Percentiles rank a stretch among this genome's conserved stretches.
Evolutionary conservation across 768 basidiomycete species (phyloP).

Genomic region (Hypsizygus marmoreus): DNA sequence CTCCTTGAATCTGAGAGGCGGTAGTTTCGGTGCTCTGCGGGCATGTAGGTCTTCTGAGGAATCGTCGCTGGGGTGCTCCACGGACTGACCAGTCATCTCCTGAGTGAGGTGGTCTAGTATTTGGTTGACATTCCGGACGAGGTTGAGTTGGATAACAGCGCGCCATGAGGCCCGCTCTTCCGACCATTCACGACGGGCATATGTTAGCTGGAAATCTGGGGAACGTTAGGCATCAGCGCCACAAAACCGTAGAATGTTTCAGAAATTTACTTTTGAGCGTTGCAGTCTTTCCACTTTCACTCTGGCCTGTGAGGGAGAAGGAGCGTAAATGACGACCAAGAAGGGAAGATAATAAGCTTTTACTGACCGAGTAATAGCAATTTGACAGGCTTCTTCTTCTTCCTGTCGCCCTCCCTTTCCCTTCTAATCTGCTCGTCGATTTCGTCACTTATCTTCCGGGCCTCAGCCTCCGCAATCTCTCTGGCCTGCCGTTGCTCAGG

Average conservation of each 20-base stretch:
- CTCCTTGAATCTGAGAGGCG: slow-evolving; percentile 56
- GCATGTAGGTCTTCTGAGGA: slow-evolving; percentile 41
- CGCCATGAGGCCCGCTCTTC: slow-evolving; percentile 74
- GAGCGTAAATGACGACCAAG: slow-evolving; percentile 4
- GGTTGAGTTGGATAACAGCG: slow-evolving; percentile 75
- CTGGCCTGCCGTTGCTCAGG: slow-evolving; percentile 54
- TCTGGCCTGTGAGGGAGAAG: slow-evolving; percentile 46
- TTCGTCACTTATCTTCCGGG: slow-evolving; percentile 63
- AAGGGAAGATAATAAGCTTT: slow-evolving; percentile 1
- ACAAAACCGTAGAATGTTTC: slow-evolving; percentile 8
- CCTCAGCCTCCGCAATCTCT: slow-evolving; percentile 63
- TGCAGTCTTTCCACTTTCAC: slow-evolving; percentile 80
- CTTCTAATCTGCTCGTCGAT: slow-evolving; percentile 75
- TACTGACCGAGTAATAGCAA: slow-evolving; percentile 65
- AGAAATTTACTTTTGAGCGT: slow-evolving; percentile 66
- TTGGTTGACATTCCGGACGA: slow-evolving; percentile 70
- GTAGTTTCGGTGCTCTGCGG: slow-evolving; percentile 36
- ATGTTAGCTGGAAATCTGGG: slow-evolving; percentile 73
- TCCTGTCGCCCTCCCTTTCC: slow-evolving; percentile 59
- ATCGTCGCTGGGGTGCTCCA: slow-evolving; percentile 36
- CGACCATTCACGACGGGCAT: slow-evolving; percentile 68
- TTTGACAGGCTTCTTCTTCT: slow-evolving; percentile 70
- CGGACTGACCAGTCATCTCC: slow-evolving; percentile 50
- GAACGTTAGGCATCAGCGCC: slow-evolving; percentile 3
- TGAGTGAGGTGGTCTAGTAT: slow-evolving; percentile 58